phyloP scores from a whole-genome alignment of 495 filamentous ascomycete species.

The Darksidea phi region DNA sequence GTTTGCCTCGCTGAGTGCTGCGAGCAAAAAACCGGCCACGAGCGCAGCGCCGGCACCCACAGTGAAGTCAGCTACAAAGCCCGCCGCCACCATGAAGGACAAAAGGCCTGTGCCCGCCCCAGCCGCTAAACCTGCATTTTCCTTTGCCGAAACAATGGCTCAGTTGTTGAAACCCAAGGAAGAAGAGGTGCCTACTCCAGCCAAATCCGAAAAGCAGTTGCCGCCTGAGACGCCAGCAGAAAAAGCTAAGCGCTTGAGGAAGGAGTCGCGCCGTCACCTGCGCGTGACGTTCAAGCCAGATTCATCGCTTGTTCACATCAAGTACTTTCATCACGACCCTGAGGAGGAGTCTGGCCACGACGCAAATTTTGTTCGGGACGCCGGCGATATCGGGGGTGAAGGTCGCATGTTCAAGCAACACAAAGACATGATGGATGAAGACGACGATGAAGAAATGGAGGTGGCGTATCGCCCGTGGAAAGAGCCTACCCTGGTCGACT shows the following conservation, averaged over 20 bases:
- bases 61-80: conserved; percentile 28
- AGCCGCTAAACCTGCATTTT: conserved; percentile 44
- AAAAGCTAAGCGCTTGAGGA: conserved; percentile 68
- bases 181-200: conserved; percentile 51
- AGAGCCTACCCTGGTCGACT: conserved; percentile 54
- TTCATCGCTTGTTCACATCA: conserved; percentile 66
- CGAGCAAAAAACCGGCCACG: conserved; percentile 61
- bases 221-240: conserved; percentile 76
- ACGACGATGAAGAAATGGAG: conserved; percentile 68
- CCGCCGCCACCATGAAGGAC: conserved; percentile 40
- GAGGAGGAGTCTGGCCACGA: conserved; percentile 76
- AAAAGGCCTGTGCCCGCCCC: conserved; percentile 45
- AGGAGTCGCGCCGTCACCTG: conserved; percentile 71
- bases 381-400: conserved; percentile 69
- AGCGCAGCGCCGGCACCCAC: conserved; percentile 26
- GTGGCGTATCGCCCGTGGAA: conserved; percentile 50
- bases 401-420: conserved; percentile 79
- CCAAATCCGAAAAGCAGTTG: conserved; percentile 53
- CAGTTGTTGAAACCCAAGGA: conserved; percentile 62
- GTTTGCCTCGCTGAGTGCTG: conserved; percentile 59
- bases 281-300: conserved; percentile 72
- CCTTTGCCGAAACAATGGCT: conserved; percentile 56
- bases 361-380: conserved; percentile 64
- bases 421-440: conserved; percentile 58
- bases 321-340: conserved; percentile 73